phyloP scores from a whole-genome alignment of 129 eudicot genomes.

The Artemisia annua region DNA sequence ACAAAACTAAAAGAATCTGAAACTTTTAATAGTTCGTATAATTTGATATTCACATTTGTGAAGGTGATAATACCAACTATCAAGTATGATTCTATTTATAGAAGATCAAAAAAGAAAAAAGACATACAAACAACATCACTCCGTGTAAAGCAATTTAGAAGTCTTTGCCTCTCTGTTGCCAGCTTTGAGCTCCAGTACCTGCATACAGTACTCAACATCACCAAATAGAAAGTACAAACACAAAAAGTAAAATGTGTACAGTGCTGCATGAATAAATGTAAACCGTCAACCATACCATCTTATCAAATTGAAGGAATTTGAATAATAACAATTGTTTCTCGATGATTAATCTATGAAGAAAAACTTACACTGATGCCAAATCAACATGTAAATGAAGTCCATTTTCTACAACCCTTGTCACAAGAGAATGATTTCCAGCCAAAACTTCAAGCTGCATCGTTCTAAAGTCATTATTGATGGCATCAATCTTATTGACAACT shows the following conservation, averaged over 20 bases:
- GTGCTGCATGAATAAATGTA: neutral
- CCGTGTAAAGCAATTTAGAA: constrained; percentile 61
- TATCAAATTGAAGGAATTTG: neutral
- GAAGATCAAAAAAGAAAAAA: constrained; percentile 16
- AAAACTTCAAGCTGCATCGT: constrained; percentile 97
- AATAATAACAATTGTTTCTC: neutral
- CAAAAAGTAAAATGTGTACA: neutral
- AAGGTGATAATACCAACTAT: too few relatives aligned
- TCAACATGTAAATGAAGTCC: constrained; percentile 89
- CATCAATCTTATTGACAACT: constrained; percentile 83
- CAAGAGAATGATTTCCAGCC: constrained; percentile 96
- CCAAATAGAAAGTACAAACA: neutral
- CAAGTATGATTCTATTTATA: too few relatives aligned
- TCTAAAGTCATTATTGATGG: constrained; percentile 78
- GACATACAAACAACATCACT: constrained; percentile 87
- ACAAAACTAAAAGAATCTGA: neutral
- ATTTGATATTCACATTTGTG: neutral
- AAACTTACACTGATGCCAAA: constrained; percentile 74
- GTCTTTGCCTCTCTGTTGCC: constrained; percentile 96
- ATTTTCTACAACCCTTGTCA: constrained; percentile 79
- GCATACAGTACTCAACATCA: constrained; percentile 22
- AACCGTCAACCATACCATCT: constrained; percentile 12
- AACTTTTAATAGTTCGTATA: neutral
- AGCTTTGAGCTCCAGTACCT: constrained; percentile 97
- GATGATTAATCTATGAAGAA: neutral